phyloP scores from a whole-genome alignment of 805 yeast genomes.

The Metschnikowia koreensis region DNA sequence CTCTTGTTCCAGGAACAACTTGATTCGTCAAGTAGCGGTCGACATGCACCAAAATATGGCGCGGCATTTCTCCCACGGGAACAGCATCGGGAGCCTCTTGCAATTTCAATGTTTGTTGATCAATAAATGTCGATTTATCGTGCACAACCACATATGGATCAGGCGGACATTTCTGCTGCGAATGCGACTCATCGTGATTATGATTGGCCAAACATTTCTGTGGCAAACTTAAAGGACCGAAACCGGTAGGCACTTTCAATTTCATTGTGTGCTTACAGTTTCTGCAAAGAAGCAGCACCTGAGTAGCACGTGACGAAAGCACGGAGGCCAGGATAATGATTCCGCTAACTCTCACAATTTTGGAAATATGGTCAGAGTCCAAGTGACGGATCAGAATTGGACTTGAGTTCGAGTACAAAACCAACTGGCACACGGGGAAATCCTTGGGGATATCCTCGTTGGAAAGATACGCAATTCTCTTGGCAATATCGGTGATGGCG shows the following conservation, averaged over 20 bases:
- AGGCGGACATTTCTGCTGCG: constrained; percentile 68
- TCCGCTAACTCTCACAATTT: constrained; percentile 88
- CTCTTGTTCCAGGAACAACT: constrained; percentile 93
- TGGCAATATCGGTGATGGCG: constrained; percentile 84
- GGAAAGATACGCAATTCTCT: constrained; percentile 57
- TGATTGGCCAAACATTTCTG: constrained; percentile 54
- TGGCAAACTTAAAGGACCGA: constrained; percentile 70
- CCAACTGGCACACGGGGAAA: constrained; percentile 83
- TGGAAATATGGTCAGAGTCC: constrained; percentile 84
- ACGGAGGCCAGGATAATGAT: constrained; percentile 91
- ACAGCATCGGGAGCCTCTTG: constrained; percentile 99
- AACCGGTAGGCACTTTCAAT: constrained; percentile 60
- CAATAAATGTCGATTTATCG: constrained; percentile 89
- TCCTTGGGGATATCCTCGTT: constrained; percentile 48
- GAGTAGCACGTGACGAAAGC: constrained; percentile 81
- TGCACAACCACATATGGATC: constrained; percentile 94
- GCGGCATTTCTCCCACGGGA: constrained; percentile 98
- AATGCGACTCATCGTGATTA: constrained; percentile 41
- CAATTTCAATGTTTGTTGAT: constrained; percentile 88
- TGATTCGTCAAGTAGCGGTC: constrained; percentile 88
- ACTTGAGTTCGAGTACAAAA: constrained; percentile 69
- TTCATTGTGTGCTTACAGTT: constrained; percentile 79
- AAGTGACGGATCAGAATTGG: constrained; percentile 74
- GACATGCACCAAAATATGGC: constrained; percentile 82
- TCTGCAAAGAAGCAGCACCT: constrained; percentile 80